Evolutionary conservation across 768 basidiomycete genomes (phyloP).

Genomic region (Mycena venus): DNA sequence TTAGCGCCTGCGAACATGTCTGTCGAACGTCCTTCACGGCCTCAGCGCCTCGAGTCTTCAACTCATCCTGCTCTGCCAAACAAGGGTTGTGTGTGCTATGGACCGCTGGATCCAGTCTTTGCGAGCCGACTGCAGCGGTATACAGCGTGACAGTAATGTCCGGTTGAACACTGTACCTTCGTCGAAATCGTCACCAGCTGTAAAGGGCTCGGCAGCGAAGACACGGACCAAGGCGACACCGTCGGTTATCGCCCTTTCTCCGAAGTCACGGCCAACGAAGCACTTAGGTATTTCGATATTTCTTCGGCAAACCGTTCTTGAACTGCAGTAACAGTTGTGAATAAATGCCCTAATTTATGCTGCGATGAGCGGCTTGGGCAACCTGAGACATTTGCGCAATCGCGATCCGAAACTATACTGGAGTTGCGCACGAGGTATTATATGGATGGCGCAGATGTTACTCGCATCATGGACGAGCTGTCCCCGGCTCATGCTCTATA

Average conservation of each 20-base stretch:
- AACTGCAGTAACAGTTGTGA: not conserved
- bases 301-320: not conserved
- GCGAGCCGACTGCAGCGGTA: not conserved
- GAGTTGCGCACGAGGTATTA: not conserved
- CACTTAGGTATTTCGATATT: no score
- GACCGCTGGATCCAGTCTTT: not conserved
- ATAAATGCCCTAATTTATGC: constrained; percentile 12
- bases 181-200: not conserved
- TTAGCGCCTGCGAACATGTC: no score
- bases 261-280: no score
- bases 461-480: constrained; percentile 6
- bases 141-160: not conserved
- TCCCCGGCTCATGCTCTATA: not conserved
- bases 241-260: no score
- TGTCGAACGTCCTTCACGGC: no score
- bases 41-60: no score
- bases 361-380: not conserved
- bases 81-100: not conserved
- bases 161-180: not conserved
- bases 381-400: not conserved
- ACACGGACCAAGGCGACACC: no score
- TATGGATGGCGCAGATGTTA: not conserved
- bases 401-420: not conserved
- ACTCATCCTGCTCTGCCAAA: no score
- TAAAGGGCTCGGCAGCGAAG: no score